A percentile compares a stretch with the other conserved stretches of the same genome.
Conservation (phyloP, 768 basidiomycete genomes). For the Rhizopogon roseolus region DNA sequence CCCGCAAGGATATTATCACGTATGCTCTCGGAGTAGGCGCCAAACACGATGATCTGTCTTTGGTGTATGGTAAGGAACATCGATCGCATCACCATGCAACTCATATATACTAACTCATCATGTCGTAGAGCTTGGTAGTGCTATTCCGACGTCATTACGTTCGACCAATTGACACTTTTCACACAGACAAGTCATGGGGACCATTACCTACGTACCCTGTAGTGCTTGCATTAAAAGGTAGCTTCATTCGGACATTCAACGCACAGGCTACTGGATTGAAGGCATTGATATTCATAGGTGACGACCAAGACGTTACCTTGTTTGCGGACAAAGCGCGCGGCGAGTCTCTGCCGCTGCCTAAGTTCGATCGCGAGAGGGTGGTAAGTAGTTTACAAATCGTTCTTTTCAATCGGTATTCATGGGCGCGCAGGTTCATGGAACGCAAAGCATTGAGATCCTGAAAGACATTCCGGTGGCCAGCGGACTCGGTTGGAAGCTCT, state of each 20-base stretch:
- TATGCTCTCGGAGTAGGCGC: conserved; percentile 83
- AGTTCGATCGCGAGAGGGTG: conserved; percentile 54
- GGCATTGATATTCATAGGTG: conserved; percentile 28
- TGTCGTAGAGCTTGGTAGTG: conserved; percentile 46
- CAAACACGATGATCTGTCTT: conserved; percentile 62
- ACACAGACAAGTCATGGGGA: conserved; percentile 64
- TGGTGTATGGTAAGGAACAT: conserved; percentile 60
- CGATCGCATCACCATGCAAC: background rate
- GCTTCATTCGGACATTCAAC: background rate
- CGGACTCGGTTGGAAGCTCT: conserved; percentile 77
- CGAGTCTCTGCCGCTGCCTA: conserved; percentile 57
- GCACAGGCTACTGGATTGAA: background rate
- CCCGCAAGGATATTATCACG: conserved; percentile 73
- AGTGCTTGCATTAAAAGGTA: conserved; percentile 68
- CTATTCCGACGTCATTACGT: background rate
- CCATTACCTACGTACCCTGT: conserved; percentile 86
- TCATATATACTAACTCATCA: background rate
- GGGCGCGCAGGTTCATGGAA: conserved; percentile 62
- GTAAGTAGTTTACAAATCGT: conserved; percentile 34
- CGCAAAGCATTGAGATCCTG: conserved; percentile 75
- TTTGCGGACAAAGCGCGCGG: conserved; percentile 47
- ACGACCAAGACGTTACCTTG: conserved; percentile 62
- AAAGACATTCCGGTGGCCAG: conserved; percentile 73
- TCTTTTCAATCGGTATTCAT: background rate
- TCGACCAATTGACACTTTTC: background rate